Evolutionary conservation across 2,329 filamentous ascomycete species (phyloP), one percentile per base, ranked within the genome.

Genomic region (Calycina herbarum): DNA sequence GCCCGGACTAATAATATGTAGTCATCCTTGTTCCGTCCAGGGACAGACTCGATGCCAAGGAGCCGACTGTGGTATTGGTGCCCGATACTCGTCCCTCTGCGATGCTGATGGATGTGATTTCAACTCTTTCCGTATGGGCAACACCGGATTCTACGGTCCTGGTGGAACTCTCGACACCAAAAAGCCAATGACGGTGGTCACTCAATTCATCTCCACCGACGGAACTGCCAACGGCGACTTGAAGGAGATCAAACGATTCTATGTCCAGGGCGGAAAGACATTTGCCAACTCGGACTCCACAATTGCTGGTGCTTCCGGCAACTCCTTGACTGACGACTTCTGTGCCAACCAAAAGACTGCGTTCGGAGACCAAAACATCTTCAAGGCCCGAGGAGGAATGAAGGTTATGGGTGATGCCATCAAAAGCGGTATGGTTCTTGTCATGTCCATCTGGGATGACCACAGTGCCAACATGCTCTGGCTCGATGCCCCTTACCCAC

Each of bases 391-490:
- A 60, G 88, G 87, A 63, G 88, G 87, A 40, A 75, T 88, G 69
- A 75, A 78, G 7, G 77, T 76, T 35, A 86, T 90, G 81, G 81
- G 83, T 66, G 75, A 79, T 0, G 86, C 85, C 33, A 78, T 90
- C 62, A 76, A 77, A 11, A 75, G 85, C 40, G 72, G 72, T 57
- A 87, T 89, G 84, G 88, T 89, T 59, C 81, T 91, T 13, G 87
- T 89, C 72, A 83, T 90, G 82, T 83, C 81, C 58, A 79, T 88
- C 72, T 85, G 83, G 83, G 77, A 80, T 70, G 79, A 82, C 67
- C 85, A 91, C 77, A 77, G 83, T 66, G 80, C 85, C 73, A 82
- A 89, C 79, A 92, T 92, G 89, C 83, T 89, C 72, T 93, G 90
- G 90, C 84, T 93, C 73, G 89, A 93, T 81, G 85, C 85, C 68